Evolutionary conservation across 805 yeast genomes (phyloP), one percentile per base, ranked within the genome.

Genomic region (Candida germanica): DNA sequence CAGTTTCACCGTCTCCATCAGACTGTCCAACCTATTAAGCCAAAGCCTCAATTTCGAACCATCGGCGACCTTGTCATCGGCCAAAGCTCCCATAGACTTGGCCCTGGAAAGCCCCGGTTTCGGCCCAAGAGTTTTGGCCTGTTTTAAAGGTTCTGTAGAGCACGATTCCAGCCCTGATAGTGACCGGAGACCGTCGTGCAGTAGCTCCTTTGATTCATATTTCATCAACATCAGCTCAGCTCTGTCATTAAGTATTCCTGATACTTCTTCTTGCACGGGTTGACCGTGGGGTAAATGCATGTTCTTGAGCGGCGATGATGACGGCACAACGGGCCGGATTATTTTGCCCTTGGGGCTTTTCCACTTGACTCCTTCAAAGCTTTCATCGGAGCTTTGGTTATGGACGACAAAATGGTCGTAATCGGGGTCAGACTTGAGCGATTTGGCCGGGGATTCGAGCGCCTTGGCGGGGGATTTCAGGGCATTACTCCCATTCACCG

Each of bases 331-430:
- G 8, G 21, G 19, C 29, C 14, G 29, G 7, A 15, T 15, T 13
- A 48, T 44, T 10, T 29, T 36, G 22, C 39, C 23, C 36, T 44
- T 47, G 19, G 75, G 74, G 4, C 72, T 64, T 11, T 59, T 68
- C 76, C 76, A 71, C 31, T 64, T 51, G 21, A 67, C 54, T 1
- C 72, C 71, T 28, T 67, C 73, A 40, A 62, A 66, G 38, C 69
- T 64, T 33, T 67, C 72, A 36, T 67, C 73, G 0, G 71, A 64
- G 38, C 66, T 58, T 35, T 61, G 69, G 17, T 22, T 39, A 11
- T 29, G 34, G n/a, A 43, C 25, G 3, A 42, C 29, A 25, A 36
- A 34, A 16, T 43, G 44, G 24, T 46, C 43, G 25, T 45, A 42
- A 7, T 16, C 19, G 7, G 16, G 20, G n/a, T 16, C 20, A 6